These are phyloP conservation scores for Fusarium hostae DNA, from an alignment of 2,329 filamentous ascomycete genomes.

Conservation along the genomic window DNA sequence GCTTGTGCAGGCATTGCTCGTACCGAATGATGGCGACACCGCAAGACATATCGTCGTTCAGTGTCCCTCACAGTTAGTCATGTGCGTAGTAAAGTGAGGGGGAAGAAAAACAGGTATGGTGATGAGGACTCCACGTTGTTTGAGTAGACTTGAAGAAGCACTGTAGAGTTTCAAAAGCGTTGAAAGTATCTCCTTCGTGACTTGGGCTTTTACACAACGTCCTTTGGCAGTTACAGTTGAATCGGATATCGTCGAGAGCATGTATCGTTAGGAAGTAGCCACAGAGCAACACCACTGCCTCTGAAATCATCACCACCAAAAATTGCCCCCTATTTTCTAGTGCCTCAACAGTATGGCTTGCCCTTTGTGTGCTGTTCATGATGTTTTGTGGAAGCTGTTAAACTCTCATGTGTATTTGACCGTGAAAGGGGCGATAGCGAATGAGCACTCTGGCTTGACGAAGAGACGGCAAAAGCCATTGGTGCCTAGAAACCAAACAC, in stretches of 20 bases:
- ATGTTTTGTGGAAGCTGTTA: neutral
- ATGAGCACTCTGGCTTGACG: constrained; percentile 6
- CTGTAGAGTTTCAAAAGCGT: constrained; percentile 3
- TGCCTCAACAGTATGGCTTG: neutral
- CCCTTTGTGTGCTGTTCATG: neutral
- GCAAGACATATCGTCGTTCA: constrained; percentile 45
- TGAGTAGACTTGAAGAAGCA: neutral
- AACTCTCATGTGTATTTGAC: constrained; percentile 29
- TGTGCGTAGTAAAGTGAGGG: neutral
- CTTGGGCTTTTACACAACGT: constrained; percentile 11
- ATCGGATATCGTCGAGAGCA: constrained; percentile 4
- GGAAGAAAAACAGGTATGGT: neutral
- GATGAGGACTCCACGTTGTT: neutral
- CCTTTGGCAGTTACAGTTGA: constrained; percentile 10
- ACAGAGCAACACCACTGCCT: neutral
- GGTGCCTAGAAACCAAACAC: neutral
- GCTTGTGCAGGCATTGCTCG: constrained; percentile 42
- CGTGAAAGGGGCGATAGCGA: constrained; percentile 34
- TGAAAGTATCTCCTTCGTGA: neutral
- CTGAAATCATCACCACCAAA: constrained; percentile 9
- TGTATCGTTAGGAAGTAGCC: constrained; percentile 23
- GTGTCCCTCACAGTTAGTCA: neutral
- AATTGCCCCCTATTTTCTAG: neutral
- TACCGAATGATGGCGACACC: constrained; percentile 44
- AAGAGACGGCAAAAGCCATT: constrained; percentile 1